Evolutionary conservation across 352 stramenopile species (phyloP).

Genomic region (Phytophthora pseudosyringae): DNA sequence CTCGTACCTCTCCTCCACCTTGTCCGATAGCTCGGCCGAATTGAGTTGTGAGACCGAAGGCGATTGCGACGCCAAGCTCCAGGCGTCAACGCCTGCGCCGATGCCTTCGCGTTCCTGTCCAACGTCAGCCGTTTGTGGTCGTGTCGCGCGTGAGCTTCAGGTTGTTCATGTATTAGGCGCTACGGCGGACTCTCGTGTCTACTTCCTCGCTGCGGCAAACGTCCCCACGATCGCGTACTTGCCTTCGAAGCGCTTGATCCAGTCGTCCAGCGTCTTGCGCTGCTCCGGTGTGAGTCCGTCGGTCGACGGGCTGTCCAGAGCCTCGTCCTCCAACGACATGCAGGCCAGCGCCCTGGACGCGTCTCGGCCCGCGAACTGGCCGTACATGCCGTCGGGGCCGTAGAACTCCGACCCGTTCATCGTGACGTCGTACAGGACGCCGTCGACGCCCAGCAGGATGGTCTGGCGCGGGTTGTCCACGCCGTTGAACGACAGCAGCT

Average conservation of each 20-base stretch:
- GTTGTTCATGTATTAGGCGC: conserved; percentile 12
- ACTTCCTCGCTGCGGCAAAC: conserved; percentile 25
- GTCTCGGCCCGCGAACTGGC: conserved; percentile 94
- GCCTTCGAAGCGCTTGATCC: conserved; percentile 92
- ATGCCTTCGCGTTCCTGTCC: conserved; percentile 20
- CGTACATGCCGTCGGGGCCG: conserved; percentile 90
- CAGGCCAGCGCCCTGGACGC: conserved; percentile 92
- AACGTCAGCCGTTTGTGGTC: conserved; percentile 10
- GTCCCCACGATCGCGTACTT: conserved; percentile 93
- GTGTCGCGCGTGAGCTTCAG: not conserved
- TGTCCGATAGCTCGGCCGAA: conserved; percentile 1
- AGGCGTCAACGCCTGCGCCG: conserved; percentile 18
- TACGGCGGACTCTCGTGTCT: conserved; percentile 3
- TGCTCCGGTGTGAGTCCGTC: conserved; percentile 89
- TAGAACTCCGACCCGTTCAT: conserved; percentile 92
- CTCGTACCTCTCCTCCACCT: not conserved
- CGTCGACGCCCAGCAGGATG: conserved; percentile 91
- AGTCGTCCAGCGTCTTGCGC: conserved; percentile 91
- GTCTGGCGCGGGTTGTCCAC: conserved; percentile 62
- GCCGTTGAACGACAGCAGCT: conserved; percentile 81
- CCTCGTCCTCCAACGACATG: conserved; percentile 94
- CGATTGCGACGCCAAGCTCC: not conserved
- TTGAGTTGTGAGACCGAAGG: conserved; percentile 16
- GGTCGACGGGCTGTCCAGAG: conserved; percentile 83
- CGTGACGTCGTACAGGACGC: conserved; percentile 95